phyloP scores from a whole-genome alignment of 192 early-diverging fungal genomes.

The Funneliformis mosseae region DNA sequence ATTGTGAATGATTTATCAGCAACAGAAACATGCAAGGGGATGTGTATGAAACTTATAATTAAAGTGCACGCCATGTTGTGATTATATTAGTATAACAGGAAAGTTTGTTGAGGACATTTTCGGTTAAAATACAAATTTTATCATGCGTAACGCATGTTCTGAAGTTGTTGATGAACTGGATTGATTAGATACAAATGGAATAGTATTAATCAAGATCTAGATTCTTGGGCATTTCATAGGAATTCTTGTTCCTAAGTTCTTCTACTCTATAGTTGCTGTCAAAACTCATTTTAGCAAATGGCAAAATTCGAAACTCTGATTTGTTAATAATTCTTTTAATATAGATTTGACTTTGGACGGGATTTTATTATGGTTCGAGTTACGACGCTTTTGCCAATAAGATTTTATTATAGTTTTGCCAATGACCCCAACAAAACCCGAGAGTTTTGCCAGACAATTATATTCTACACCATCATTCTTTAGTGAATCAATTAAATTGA shows the following conservation, averaged over 20 bases:
- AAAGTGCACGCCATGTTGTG: background rate
- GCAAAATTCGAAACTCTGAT: no score
- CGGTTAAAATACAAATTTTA: background rate
- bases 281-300: no score
- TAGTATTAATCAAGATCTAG: background rate
- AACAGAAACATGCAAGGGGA: conserved; percentile 9
- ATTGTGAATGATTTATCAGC: background rate
- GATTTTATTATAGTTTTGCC: no score
- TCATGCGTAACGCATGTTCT: background rate
- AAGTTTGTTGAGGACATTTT: background rate
- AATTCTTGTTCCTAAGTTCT: background rate
- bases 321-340: no score
- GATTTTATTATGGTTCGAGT: no score
- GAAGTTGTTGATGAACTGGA: conserved; percentile 15
- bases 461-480: no score
- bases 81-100: background rate
- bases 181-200: background rate
- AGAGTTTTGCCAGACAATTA: no score
- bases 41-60: background rate
- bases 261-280: no score
- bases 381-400: no score
- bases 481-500: no score
- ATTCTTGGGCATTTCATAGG: background rate
- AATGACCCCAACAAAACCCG: no score
- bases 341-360: no score